These are phyloP conservation scores for Puccinia hordei DNA, from an alignment of 1,284 basidiomycete genomes.

Conservation along the genomic window DNA sequence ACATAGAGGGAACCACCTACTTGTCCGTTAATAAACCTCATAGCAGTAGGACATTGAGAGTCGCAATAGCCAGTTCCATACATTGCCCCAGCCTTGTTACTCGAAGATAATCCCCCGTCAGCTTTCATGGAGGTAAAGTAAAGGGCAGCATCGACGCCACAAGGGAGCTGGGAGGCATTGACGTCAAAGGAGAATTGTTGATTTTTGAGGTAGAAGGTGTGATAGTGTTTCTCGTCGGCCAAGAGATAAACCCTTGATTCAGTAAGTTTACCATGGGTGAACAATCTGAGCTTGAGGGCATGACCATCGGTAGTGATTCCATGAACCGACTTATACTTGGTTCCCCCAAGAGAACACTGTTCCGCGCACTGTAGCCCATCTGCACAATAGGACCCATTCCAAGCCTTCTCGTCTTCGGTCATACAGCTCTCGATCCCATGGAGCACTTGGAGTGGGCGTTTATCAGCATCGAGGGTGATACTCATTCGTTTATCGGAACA, in stretches of 20 bases:
- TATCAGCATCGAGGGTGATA: constrained; percentile 17
- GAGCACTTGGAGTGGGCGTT: constrained; percentile 2
- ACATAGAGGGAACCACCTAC: constrained; percentile 60
- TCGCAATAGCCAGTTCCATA: constrained; percentile 58
- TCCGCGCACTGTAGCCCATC: constrained; percentile 1
- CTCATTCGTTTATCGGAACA: constrained; percentile 10
- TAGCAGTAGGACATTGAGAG: constrained; percentile 61
- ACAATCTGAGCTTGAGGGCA: constrained; percentile 6
- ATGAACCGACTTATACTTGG: constrained; percentile 12
- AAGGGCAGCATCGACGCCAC: constrained; percentile 59
- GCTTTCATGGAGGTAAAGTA: constrained; percentile 60
- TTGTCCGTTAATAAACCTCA: constrained; percentile 66
- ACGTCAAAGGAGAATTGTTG: constrained; percentile 40
- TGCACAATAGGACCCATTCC: constrained; percentile 1
- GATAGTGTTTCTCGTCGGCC: constrained; percentile 12
- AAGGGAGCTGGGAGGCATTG: constrained; percentile 36
- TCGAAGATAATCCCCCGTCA: constrained; percentile 54
- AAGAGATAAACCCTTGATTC: constrained; percentile 21
- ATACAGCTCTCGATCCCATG: constrained; percentile 13
- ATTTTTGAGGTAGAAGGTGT: constrained; percentile 39
- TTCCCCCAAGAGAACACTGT: constrained; percentile 6
- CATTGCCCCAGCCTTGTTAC: constrained; percentile 34
- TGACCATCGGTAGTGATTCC: constrained; percentile 20
- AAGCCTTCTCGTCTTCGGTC: neutral
- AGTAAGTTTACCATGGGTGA: constrained; percentile 20